Conservation (phyloP, 495 filamentous ascomycete genomes). For the Achaetomiella virescens region DNA sequence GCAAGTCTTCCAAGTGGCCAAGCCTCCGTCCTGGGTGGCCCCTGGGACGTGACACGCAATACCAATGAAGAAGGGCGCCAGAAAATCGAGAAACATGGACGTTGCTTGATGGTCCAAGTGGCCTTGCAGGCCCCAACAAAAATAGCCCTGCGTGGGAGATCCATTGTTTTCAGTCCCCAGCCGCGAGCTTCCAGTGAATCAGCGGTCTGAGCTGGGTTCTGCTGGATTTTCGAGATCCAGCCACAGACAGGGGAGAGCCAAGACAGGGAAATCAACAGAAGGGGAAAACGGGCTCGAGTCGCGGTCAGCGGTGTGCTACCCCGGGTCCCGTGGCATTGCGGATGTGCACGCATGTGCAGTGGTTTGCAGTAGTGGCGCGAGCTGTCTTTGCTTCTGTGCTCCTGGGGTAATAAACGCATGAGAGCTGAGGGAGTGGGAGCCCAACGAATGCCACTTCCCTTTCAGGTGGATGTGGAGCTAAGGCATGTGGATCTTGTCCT, state of each 20-base stretch:
- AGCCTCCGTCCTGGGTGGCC: background rate
- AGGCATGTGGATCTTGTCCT: too few relatives aligned
- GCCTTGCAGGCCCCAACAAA: background rate
- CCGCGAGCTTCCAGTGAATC: background rate
- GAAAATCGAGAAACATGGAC: background rate
- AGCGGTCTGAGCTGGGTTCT: conserved; percentile 5
- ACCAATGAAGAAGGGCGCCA: conserved; percentile 1
- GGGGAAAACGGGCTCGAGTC: background rate
- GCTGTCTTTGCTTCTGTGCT: background rate
- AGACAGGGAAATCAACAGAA: background rate
- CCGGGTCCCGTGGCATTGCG: background rate
- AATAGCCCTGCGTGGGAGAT: background rate
- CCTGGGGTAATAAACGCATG: too few relatives aligned
- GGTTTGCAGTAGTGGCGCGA: conserved; percentile 1
- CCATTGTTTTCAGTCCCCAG: background rate
- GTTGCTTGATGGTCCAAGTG: conserved; percentile 5
- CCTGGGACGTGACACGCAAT: background rate
- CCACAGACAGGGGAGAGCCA: background rate
- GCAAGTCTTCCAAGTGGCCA: background rate
- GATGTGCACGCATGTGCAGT: background rate
- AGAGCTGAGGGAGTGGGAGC: too few relatives aligned
- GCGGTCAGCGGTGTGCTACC: conserved; percentile 5
- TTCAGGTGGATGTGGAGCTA: background rate
- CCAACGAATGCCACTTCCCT: too few relatives aligned
- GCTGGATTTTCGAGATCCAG: background rate